phyloP scores from a whole-genome alignment of 805 yeast species.

The Metschnikowia similis region DNA sequence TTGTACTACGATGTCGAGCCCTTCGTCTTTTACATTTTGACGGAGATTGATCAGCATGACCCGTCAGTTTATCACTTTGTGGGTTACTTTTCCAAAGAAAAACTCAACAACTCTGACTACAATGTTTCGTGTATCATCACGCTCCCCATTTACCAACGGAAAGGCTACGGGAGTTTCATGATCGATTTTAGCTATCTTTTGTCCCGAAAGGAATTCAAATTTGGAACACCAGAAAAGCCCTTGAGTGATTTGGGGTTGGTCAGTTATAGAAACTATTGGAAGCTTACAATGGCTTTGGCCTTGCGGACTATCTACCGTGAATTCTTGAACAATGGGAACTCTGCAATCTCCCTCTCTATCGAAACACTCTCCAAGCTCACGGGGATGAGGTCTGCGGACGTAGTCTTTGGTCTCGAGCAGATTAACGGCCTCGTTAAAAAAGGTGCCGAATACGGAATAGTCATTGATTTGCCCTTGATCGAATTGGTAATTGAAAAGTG shows the following conservation, averaged over 20 bases:
- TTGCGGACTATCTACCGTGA: conserved; percentile 28
- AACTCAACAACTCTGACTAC: conserved; percentile 66
- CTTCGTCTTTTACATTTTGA: conserved; percentile 80
- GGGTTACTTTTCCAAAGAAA: conserved; percentile 92
- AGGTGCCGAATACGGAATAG: conserved; percentile 48
- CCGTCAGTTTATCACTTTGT: conserved; percentile 63
- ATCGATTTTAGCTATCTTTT: conserved; percentile 86
- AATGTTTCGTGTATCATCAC: conserved; percentile 90
- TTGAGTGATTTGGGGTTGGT: conserved; percentile 79
- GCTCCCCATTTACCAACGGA: conserved; percentile 79
- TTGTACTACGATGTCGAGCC: conserved; percentile 95
- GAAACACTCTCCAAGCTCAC: conserved; percentile 62
- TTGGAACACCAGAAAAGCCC: conserved; percentile 96
- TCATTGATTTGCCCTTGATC: conserved; percentile 44
- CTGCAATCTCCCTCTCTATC: conserved; percentile 41
- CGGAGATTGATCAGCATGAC: conserved; percentile 53
- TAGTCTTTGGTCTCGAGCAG: conserved; percentile 80
- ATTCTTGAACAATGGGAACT: conserved; percentile 7
- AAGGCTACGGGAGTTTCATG: conserved; percentile 83
- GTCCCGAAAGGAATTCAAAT: conserved; percentile 66
- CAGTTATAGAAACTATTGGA: conserved; percentile 89
- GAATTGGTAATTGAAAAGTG: conserved; percentile 43
- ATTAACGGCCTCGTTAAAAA: conserved; percentile 52
- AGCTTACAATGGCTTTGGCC: conserved; percentile 52
- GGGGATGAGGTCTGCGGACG: conserved; percentile 86